phyloP scores from a whole-genome alignment of 192 early-diverging fungal species.

The Coemansia sp. region DNA sequence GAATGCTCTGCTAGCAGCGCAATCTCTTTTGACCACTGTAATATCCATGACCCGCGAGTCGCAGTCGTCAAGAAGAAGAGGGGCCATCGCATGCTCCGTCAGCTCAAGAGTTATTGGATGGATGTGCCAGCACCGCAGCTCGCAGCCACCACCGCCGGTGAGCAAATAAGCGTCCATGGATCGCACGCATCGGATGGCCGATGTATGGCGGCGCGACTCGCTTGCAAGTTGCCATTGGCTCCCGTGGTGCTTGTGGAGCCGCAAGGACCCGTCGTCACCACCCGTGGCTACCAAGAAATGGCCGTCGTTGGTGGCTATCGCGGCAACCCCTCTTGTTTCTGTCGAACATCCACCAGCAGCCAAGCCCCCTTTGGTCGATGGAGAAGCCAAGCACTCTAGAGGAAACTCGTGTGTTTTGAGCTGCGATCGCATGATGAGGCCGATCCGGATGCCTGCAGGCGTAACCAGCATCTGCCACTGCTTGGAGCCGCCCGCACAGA shows the following conservation, averaged over 20 bases:
- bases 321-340: background rate
- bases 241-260: background rate
- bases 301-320: background rate
- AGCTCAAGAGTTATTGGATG: background rate
- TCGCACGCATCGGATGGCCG: conserved; percentile 28
- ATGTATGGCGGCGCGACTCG: conserved; percentile 13
- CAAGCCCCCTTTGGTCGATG: background rate
- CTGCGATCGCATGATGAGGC: conserved; percentile 42
- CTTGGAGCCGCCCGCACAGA: conserved; percentile 73
- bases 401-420: conserved; percentile 55
- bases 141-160: conserved; percentile 65
- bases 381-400: background rate
- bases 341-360: background rate
- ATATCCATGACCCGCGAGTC: conserved; percentile 74
- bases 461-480: conserved; percentile 66
- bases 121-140: conserved; percentile 63
- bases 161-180: conserved; percentile 47
- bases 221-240: background rate
- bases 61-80: background rate
- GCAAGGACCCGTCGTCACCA: conserved; percentile 29
- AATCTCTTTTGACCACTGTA: conserved; percentile 39
- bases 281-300: conserved; percentile 11
- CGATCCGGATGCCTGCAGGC: conserved; percentile 52
- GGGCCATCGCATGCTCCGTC: conserved; percentile 14
- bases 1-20: background rate